phyloP scores from a whole-genome alignment of 257 asterid genomes.

The Lycium ferocissimum region DNA sequence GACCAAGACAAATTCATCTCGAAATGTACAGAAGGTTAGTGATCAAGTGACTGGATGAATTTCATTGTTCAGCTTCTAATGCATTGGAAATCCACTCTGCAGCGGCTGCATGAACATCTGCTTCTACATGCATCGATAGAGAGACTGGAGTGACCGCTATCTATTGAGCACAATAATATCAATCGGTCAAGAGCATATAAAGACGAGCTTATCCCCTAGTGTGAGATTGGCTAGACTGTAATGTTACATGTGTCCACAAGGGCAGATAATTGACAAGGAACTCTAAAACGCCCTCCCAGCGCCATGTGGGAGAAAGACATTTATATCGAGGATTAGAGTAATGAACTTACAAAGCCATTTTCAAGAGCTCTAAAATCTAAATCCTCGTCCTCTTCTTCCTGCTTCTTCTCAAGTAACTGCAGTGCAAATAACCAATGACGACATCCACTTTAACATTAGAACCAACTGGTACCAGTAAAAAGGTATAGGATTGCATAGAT shows the following conservation, averaged over 20 bases:
- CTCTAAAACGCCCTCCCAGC: background rate
- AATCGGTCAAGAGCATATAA: background rate
- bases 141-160: constrained; percentile 48
- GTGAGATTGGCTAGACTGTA: background rate
- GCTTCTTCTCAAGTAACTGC: constrained; percentile 83
- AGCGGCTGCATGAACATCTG: constrained; percentile 41
- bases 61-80: constrained; percentile 35
- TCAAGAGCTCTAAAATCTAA: constrained; percentile 86
- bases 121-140: constrained; percentile 34
- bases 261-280: background rate
- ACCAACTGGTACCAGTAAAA: background rate
- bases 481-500: background rate
- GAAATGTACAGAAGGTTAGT: constrained; percentile 34
- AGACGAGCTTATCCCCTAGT: background rate
- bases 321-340: background rate
- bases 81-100: constrained; percentile 50
- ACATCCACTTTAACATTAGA: background rate
- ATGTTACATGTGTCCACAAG: background rate
- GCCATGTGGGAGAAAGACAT: background rate
- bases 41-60: background rate
- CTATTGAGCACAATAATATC: constrained; percentile 35
- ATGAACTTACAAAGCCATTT: constrained; percentile 78
- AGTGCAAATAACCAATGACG: background rate
- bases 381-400: constrained; percentile 71
- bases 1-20: constrained; percentile 25